Evolutionary conservation across 495 filamentous ascomycete species (phyloP), one percentile per base, ranked within the genome.

Genomic region (Neurospora sp.): DNA sequence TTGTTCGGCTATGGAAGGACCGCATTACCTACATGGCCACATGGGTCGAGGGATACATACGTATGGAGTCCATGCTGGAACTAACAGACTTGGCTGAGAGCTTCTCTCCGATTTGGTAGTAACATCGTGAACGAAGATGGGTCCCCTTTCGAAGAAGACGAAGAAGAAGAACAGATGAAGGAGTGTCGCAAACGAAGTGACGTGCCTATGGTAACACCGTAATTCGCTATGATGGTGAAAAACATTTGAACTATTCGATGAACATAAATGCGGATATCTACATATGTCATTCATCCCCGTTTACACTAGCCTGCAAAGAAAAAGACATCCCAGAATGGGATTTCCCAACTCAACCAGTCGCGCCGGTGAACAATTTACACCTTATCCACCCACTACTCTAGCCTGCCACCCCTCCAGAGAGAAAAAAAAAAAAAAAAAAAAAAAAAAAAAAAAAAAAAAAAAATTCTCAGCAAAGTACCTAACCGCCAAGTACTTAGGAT

Each of bases 401-500:
- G 15, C 24, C 54, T 34, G 11, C 21, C 24, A 28, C 11, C 28
- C 28, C 21, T 15, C 21, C 48, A 0, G 10, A 39, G 3, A 39
- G 11, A 39, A 39, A 39, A 39, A 1, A 59, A 28, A 59, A 24
- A 28, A 13, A 2, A 62, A 7, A 54, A 13, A 54, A 28, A 24
- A 0, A 28, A 13, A 1, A 31, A 62, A 13, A 31, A 8, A 17
- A 13, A 34, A 66, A n/a, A n/a, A n/a, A n/a, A n/a, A n/a, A n/a
- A n/a, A n/a, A 17, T 74, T 54, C 69, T 69, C 34, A 38, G 70
- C 39, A 39, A 62, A 73, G 21, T 72, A 80, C 59, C 77, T 85
- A 43, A 73, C 76, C 39, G 77, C 81, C 75, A 86, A 72, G 81
- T 93, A 97, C 71, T 84, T 85, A 38, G 89, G 86, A 48, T 89